Percentiles rank a stretch among this genome's conserved stretches.
These are phyloP conservation scores for Candida chilensis DNA, from an alignment of 805 yeast genomes.

Conservation along the genomic window DNA sequence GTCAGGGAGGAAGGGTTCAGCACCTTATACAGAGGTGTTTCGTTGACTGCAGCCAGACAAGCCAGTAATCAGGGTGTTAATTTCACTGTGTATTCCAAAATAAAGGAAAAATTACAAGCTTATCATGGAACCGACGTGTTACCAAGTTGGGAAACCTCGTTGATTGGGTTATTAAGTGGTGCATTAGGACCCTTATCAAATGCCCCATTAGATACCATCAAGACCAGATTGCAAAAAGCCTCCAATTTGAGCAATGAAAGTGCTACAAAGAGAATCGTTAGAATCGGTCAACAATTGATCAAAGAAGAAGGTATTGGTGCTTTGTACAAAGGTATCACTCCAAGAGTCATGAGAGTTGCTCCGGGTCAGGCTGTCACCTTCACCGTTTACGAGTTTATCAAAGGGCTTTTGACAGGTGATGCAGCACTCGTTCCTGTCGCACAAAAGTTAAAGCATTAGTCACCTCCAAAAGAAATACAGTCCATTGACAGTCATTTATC, in stretches of 20 bases:
- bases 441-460: no score
- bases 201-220: conserved; percentile 95
- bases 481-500: no score
- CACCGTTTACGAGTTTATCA: conserved; percentile 89
- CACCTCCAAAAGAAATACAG: no score
- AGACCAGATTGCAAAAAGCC: conserved; percentile 93
- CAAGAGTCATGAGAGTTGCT: conserved; percentile 98
- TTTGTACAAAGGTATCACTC: conserved; percentile 94
- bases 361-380: conserved; percentile 99
- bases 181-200: conserved; percentile 97
- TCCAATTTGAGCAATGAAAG: conserved; percentile 47
- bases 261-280: conserved; percentile 67
- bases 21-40: conserved; percentile 89
- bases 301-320: conserved; percentile 87
- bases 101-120: conserved; percentile 62
- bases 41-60: conserved; percentile 94
- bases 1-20: conserved; percentile 85
- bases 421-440: no score
- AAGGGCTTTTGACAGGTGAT: conserved; percentile 43
- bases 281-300: conserved; percentile 74
- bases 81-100: conserved; percentile 87
- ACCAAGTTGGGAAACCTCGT: conserved; percentile 92
- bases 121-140: conserved; percentile 49
- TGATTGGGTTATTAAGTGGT: conserved; percentile 87
- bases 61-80: conserved; percentile 98